These are phyloP conservation scores for Daldinia sp. DNA, from an alignment of 2,329 filamentous ascomycete species.

Conservation along the genomic window DNA sequence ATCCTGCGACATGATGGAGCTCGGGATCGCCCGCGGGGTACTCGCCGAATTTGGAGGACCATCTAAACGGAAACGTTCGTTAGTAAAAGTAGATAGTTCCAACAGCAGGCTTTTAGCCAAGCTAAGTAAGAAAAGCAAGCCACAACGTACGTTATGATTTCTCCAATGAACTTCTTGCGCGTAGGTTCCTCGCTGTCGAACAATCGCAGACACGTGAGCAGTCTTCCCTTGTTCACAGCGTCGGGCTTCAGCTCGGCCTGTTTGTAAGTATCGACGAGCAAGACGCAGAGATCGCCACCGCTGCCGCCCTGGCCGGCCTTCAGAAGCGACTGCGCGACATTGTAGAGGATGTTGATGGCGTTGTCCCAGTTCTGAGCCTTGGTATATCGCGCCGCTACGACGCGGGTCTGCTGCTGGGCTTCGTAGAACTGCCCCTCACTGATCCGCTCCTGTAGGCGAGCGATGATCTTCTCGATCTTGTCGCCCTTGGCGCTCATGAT, in stretches of 20 bases:
- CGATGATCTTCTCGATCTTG: slow-evolving; percentile 69
- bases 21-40: slow-evolving; percentile 94
- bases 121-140: too few relatives aligned
- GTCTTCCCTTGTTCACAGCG: slow-evolving; percentile 76
- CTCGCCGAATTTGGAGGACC: slow-evolving; percentile 87
- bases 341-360: slow-evolving; percentile 87
- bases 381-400: slow-evolving; percentile 92
- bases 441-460: slow-evolving; percentile 85
- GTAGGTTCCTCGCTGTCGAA: slow-evolving; percentile 89
- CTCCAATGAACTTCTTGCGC: slow-evolving; percentile 89
- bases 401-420: slow-evolving; percentile 97
- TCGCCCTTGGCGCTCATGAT: slow-evolving; percentile 54
- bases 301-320: slow-evolving; percentile 94
- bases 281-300: slow-evolving; percentile 87
- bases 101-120: too few relatives aligned
- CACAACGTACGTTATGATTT: slow-evolving; percentile 77
- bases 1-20: slow-evolving; percentile 90
- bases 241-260: slow-evolving; percentile 86
- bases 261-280: slow-evolving; percentile 90
- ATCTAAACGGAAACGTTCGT: slow-evolving; percentile 61
- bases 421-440: slow-evolving; percentile 95
- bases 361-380: slow-evolving; percentile 87
- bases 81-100: background rate
- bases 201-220: slow-evolving; percentile 82
- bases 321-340: slow-evolving; percentile 85